Conservation (phyloP, 192 early-diverging fungal genomes). For the Podila epicladia region DNA sequence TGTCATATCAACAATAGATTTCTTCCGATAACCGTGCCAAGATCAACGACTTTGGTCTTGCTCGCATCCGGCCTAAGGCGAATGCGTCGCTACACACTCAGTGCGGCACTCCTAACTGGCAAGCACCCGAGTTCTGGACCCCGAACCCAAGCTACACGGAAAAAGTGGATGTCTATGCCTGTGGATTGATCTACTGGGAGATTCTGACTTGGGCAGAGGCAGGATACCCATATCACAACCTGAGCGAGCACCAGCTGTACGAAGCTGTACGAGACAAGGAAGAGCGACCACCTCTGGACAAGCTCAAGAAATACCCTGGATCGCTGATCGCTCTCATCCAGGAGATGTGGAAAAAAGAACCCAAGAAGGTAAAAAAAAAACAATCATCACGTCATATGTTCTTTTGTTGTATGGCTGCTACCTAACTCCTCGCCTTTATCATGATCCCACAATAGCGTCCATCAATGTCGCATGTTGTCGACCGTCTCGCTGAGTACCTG, state of each 20-base stretch:
- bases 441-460: slow-evolving; percentile 29
- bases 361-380: slow-evolving; percentile 52
- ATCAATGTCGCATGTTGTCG: slow-evolving; percentile 46
- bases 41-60: slow-evolving; percentile 85
- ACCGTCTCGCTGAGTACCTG: slow-evolving; percentile 44
- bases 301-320: slow-evolving; percentile 66
- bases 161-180: slow-evolving; percentile 80
- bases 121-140: slow-evolving; percentile 83
- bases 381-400: no score
- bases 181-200: slow-evolving; percentile 83
- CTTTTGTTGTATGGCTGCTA: neutral
- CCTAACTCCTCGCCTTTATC: neutral
- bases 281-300: slow-evolving; percentile 66
- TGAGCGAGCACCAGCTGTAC: slow-evolving; percentile 71
- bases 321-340: slow-evolving; percentile 69
- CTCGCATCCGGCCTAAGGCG: slow-evolving; percentile 77
- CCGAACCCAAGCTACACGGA: slow-evolving; percentile 78
- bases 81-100: slow-evolving; percentile 78
- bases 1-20: slow-evolving; percentile 33
- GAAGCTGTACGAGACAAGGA: slow-evolving; percentile 68
- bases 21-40: slow-evolving; percentile 74
- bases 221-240: slow-evolving; percentile 80
- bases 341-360: slow-evolving; percentile 78
- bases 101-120: slow-evolving; percentile 86
- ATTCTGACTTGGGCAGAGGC: slow-evolving; percentile 78